Evolutionary conservation across 352 stramenopile species (phyloP).

Genomic region (Phytophthora macrochlamydospora): DNA sequence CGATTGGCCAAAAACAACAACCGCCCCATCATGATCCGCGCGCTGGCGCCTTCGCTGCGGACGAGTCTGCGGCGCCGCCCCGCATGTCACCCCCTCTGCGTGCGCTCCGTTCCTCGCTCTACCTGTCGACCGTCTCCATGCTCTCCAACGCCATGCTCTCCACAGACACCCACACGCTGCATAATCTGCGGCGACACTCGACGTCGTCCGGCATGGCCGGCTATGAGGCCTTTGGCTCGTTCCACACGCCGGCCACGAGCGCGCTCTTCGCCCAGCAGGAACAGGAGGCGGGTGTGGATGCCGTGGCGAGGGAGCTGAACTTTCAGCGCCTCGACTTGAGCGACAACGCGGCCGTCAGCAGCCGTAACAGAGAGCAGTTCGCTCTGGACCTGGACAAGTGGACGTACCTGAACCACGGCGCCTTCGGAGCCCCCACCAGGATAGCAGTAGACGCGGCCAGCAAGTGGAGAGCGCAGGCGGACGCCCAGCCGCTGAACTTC

Average conservation of each 20-base stretch:
- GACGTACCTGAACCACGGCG: slow-evolving; percentile 96
- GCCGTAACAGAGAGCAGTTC: slow-evolving; percentile 46
- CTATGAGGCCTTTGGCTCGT: slow-evolving; percentile 81
- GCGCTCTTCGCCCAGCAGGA: slow-evolving; percentile 51
- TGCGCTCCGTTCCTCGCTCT: background rate
- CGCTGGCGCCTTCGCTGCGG: too few species aligned
- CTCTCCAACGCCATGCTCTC: too few species aligned
- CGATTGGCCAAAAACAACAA: too few species aligned
- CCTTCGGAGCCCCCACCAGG: slow-evolving; percentile 86
- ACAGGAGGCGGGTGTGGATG: background rate
- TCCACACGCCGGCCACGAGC: slow-evolving; percentile 69
- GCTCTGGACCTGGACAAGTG: slow-evolving; percentile 64
- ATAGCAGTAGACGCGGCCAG: slow-evolving; percentile 68
- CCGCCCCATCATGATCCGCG: too few species aligned
- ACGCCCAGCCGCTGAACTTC: slow-evolving; percentile 92
- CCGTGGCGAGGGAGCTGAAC: slow-evolving; percentile 23
- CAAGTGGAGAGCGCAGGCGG: slow-evolving; percentile 79
- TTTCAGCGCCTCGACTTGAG: slow-evolving; percentile 22
- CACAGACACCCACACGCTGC: slow-evolving; percentile 9
- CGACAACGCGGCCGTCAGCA: slow-evolving; percentile 24
- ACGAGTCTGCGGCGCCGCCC: background rate
- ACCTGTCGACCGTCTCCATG: background rate
- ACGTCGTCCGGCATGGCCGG: slow-evolving; percentile 23
- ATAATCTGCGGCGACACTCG: slow-evolving; percentile 1
- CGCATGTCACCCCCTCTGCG: background rate